Percentiles rank a stretch among this genome's conserved stretches.
Evolutionary conservation across 179 eudicot species (phyloP).

Genomic region (Gypsophila paniculata): DNA sequence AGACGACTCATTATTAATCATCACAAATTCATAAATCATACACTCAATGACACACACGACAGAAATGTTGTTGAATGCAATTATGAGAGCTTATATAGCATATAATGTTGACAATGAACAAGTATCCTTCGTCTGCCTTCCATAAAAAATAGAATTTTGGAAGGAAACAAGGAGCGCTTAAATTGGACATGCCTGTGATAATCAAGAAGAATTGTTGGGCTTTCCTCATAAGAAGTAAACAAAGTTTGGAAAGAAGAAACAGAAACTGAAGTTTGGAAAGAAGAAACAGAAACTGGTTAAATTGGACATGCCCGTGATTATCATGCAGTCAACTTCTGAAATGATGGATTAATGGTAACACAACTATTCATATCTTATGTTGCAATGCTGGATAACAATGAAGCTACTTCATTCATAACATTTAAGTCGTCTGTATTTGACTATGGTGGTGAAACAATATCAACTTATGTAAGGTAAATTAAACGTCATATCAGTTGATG

Average conservation of each 20-base stretch:
- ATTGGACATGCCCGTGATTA: background rate
- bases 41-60: background rate
- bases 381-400: background rate
- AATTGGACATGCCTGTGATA: no score
- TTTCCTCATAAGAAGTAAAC: background rate
- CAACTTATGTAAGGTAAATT: no score
- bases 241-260: background rate
- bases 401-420: background rate
- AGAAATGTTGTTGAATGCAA: background rate
- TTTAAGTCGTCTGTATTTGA: background rate
- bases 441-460: background rate
- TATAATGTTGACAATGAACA: no score
- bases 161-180: background rate
- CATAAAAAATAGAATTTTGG: background rate
- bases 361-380: background rate
- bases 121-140: background rate
- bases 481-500: background rate
- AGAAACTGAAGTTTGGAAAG: background rate
- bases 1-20: background rate
- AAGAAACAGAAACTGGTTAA: no score
- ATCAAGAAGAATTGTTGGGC: background rate
- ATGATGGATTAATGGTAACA: background rate
- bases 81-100: background rate
- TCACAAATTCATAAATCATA: background rate
- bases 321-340: background rate